Percentiles rank a stretch among this genome's conserved stretches.
Conservation (phyloP, 2,329 filamentous ascomycete species). For the Raffaelea deltoideospora region DNA sequence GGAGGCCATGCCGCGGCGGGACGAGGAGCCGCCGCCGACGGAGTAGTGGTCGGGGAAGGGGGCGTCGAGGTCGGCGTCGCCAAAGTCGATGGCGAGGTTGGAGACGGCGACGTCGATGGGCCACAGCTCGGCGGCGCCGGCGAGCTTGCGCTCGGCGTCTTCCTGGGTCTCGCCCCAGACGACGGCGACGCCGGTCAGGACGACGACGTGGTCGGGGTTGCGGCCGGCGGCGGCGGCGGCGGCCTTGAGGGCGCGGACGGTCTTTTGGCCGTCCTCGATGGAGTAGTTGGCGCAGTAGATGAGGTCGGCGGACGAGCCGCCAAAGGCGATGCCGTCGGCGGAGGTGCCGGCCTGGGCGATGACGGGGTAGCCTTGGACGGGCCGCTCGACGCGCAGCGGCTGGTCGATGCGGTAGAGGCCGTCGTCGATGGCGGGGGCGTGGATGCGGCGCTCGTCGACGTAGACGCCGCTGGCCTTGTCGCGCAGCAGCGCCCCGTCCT, state of each 20-base stretch:
- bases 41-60: conserved; percentile 2
- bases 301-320: conserved; percentile 1
- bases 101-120: conserved; percentile 1
- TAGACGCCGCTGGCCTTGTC: conserved; percentile 3
- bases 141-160: conserved; percentile 1
- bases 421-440: conserved; percentile 3
- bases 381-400: conserved; percentile 4
- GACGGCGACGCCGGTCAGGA: conserved; percentile 2
- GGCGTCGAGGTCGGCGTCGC: conserved; percentile 1
- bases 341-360: conserved; percentile 6
- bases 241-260: conserved; percentile 2
- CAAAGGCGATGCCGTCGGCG: not conserved
- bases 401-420: conserved; percentile 2
- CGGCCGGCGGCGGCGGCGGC: conserved; percentile 1
- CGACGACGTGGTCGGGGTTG: conserved; percentile 1
- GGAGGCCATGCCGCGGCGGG: no score
- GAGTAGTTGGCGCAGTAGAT: conserved; percentile 7
- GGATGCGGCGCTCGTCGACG: conserved; percentile 2
- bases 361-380: conserved; percentile 3
- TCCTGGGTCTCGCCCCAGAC: conserved; percentile 3
- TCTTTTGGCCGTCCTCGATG: conserved; percentile 5
- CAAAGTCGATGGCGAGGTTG: conserved; percentile 4
- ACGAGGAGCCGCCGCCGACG: not conserved
- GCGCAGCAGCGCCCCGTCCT: conserved; percentile 3
- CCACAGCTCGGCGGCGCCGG: conserved; percentile 1